Evolutionary conservation across 2,329 filamentous ascomycete species (phyloP).

Genomic region (Leptographium lundbergii): DNA sequence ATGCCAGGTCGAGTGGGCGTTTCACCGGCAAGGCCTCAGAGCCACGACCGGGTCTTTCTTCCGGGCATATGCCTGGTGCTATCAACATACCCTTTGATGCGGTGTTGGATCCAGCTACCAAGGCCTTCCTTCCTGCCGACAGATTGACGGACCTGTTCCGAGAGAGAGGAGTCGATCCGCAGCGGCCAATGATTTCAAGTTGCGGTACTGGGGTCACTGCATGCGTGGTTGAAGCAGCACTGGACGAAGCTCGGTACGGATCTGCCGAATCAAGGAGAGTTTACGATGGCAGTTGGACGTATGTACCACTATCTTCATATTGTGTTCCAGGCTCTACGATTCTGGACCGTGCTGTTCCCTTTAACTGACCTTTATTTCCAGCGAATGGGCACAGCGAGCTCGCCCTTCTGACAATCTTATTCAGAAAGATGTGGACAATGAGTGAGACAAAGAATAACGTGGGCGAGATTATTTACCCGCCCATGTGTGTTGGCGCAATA

Average conservation of each 20-base stretch:
- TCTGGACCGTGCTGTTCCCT: not conserved
- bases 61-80: slow-evolving; percentile 84
- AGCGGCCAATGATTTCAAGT: slow-evolving; percentile 70
- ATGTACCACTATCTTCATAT: slow-evolving; percentile 29
- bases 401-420: slow-evolving; percentile 11
- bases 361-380: not conserved
- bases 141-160: slow-evolving; percentile 66
- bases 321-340: not conserved
- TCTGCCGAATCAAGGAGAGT: slow-evolving; percentile 54
- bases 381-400: slow-evolving; percentile 14
- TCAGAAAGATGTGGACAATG: slow-evolving; percentile 1
- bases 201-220: slow-evolving; percentile 95
- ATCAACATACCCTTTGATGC: slow-evolving; percentile 70
- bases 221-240: slow-evolving; percentile 75
- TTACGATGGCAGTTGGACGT: slow-evolving; percentile 98
- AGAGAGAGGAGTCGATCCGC: slow-evolving; percentile 64
- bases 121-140: slow-evolving; percentile 60
- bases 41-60: slow-evolving; percentile 72
- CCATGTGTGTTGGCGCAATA: not conserved
- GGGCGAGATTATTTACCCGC: not conserved
- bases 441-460: not conserved
- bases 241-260: slow-evolving; percentile 67
- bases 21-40: slow-evolving; percentile 78
- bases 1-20: slow-evolving; percentile 68
- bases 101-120: slow-evolving; percentile 71